phyloP scores from a whole-genome alignment of 495 filamentous ascomycete species.

The Penicillium tannophilum region DNA sequence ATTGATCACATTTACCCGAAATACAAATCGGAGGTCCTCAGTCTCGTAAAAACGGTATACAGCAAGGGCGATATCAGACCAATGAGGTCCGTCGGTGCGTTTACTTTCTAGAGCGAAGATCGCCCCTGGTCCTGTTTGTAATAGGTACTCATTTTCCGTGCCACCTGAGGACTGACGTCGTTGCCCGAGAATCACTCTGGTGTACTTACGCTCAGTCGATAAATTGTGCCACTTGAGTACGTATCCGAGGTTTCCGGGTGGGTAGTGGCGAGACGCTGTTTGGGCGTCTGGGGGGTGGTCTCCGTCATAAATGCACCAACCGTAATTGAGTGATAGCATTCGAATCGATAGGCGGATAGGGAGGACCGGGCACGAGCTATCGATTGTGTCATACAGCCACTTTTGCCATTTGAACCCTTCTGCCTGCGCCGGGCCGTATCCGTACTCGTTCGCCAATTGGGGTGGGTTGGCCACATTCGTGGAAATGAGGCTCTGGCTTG shows the following conservation, averaged over 20 bases:
- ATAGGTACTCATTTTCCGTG: conserved; percentile 7
- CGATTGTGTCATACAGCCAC: neutral
- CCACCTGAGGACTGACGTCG: neutral
- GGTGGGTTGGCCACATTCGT: neutral
- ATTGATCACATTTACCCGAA: conserved; percentile 9
- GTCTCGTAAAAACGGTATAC: conserved; percentile 7
- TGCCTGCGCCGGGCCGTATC: neutral
- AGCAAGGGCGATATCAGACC: conserved; percentile 18
- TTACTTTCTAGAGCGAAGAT: conserved; percentile 9
- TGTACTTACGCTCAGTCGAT: neutral
- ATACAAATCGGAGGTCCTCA: conserved; percentile 8
- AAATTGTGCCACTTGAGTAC: neutral
- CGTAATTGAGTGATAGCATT: neutral
- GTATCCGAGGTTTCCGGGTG: neutral
- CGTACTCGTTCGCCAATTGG: neutral
- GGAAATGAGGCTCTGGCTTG: neutral
- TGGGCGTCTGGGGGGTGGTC: neutral
- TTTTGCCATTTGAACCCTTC: neutral
- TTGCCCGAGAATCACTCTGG: neutral
- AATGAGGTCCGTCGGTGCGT: conserved; percentile 12
- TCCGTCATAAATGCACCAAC: neutral
- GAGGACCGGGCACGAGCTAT: neutral
- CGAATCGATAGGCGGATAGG: neutral
- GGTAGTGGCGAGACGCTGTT: neutral
- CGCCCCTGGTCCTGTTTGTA: conserved; percentile 7